phyloP scores from a whole-genome alignment of 192 early-diverging fungal genomes.

The Coemansia erecta region DNA sequence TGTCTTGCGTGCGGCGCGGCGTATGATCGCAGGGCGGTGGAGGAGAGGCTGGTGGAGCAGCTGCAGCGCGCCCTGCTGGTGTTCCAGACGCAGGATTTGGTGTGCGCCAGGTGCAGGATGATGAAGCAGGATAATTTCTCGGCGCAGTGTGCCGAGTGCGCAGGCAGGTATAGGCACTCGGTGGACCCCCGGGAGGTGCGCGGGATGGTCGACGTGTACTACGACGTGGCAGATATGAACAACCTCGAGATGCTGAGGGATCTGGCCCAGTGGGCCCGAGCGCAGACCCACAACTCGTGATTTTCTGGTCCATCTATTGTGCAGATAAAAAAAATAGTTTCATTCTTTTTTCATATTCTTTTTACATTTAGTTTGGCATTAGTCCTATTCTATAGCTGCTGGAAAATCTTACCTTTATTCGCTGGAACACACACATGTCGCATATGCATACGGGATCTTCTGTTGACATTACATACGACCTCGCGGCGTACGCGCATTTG shows the following conservation, averaged over 20 bases:
- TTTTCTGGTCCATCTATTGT: no score
- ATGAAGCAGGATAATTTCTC: slow-evolving; percentile 80
- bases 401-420: no score
- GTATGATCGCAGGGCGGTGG: slow-evolving; percentile 78
- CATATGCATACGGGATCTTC: no score
- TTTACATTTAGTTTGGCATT: no score
- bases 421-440: no score
- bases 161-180: slow-evolving; percentile 55
- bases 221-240: slow-evolving; percentile 36
- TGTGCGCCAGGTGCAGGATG: slow-evolving; percentile 75
- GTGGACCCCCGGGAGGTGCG: slow-evolving; percentile 15
- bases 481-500: slow-evolving; percentile 24
- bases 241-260: slow-evolving; percentile 32
- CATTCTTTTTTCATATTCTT: no score
- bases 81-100: slow-evolving; percentile 88
- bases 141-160: slow-evolving; percentile 69
- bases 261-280: slow-evolving; percentile 28
- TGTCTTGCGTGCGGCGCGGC: slow-evolving; percentile 76
- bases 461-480: slow-evolving; percentile 31
- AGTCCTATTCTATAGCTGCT: no score
- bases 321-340: no score
- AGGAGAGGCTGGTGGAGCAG: slow-evolving; percentile 78
- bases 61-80: slow-evolving; percentile 62
- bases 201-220: slow-evolving; percentile 30
- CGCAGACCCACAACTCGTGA: no score